These are phyloP conservation scores for Diaporthe sp. DNA, from an alignment of 2,329 filamentous ascomycete genomes.

Conservation along the genomic window DNA sequence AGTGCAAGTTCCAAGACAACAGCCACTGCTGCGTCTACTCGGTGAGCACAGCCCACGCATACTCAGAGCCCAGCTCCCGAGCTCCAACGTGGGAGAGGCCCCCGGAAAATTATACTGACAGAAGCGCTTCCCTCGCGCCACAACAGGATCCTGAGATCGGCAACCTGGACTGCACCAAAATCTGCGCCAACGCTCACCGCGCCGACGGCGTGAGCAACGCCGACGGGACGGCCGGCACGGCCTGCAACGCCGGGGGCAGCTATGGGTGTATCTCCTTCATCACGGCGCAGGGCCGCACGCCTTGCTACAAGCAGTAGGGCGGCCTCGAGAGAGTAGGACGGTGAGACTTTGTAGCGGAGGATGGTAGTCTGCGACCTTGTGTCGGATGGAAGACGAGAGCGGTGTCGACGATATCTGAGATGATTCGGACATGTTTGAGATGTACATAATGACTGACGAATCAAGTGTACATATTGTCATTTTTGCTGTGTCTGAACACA, in stretches of 20 bases:
- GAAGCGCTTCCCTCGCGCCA: not conserved
- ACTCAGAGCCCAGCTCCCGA: too few species aligned
- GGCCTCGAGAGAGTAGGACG: not conserved
- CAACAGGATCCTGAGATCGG: not conserved
- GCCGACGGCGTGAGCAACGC: not conserved
- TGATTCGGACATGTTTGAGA: not conserved
- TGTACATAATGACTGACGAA: constrained; percentile 15
- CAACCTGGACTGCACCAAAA: not conserved
- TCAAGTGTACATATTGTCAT: not conserved
- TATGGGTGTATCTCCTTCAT: constrained; percentile 9
- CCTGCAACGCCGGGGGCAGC: not conserved
- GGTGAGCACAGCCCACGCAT: not conserved
- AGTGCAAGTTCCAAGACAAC: constrained; percentile 21
- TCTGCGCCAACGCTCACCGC: constrained; percentile 3
- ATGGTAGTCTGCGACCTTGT: too few species aligned
- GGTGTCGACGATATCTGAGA: not conserved
- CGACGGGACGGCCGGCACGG: not conserved
- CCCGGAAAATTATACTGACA: too few species aligned
- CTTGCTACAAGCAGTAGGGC: constrained; percentile 16
- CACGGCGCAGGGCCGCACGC: constrained; percentile 5
- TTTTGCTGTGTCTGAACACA: not conserved
- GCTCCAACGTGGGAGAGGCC: too few species aligned
- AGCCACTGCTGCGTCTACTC: constrained; percentile 28
- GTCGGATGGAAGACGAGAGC: not conserved
- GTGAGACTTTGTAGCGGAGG: not conserved